Evolutionary conservation across 371 early-diverging fungal species (phyloP).

Genomic region (Rhizopus arrhizus): DNA sequence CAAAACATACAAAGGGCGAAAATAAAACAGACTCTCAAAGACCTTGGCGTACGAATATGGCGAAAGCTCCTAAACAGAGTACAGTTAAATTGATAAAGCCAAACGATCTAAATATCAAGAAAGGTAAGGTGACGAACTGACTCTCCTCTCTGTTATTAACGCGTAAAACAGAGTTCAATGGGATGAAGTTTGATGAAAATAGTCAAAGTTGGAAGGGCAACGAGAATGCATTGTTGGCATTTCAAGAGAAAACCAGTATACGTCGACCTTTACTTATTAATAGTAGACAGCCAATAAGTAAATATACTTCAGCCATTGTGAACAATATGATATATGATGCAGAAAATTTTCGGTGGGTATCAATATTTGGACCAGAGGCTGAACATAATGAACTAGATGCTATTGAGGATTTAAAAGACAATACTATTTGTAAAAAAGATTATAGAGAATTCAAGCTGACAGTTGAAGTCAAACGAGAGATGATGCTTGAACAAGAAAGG

Average conservation of each 20-base stretch:
- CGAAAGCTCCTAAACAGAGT: slow-evolving; percentile 2
- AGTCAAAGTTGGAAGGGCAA: slow-evolving; percentile 42
- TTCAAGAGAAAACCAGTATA: slow-evolving; percentile 15
- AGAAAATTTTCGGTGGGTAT: slow-evolving; percentile 23
- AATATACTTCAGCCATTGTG: slow-evolving; percentile 19
- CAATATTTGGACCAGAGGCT: slow-evolving; percentile 9
- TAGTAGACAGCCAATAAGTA: slow-evolving; percentile 13
- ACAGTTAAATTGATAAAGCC: slow-evolving; percentile 32
- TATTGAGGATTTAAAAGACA: slow-evolving; percentile 27
- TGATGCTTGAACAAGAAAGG: slow-evolving; percentile 35
- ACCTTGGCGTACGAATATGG: slow-evolving; percentile 40
- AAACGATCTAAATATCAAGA: slow-evolving; percentile 22
- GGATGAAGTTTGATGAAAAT: slow-evolving; percentile 37
- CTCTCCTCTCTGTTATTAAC: background rate
- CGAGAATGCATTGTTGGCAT: slow-evolving; percentile 24
- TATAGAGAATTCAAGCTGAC: slow-evolving; percentile 31
- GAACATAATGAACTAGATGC: slow-evolving; percentile 23
- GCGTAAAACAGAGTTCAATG: slow-evolving; percentile 26
- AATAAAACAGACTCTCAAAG: slow-evolving; percentile 26
- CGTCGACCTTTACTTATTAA: slow-evolving; percentile 31
- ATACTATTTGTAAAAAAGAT: background rate
- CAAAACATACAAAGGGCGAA: slow-evolving; percentile 7
- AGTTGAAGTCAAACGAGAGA: slow-evolving; percentile 26
- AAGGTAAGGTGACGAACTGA: slow-evolving; percentile 22
- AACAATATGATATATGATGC: slow-evolving; percentile 25